Evolutionary conservation across 441 rosid species (phyloP).

Genomic region (Erodium moschatum): DNA sequence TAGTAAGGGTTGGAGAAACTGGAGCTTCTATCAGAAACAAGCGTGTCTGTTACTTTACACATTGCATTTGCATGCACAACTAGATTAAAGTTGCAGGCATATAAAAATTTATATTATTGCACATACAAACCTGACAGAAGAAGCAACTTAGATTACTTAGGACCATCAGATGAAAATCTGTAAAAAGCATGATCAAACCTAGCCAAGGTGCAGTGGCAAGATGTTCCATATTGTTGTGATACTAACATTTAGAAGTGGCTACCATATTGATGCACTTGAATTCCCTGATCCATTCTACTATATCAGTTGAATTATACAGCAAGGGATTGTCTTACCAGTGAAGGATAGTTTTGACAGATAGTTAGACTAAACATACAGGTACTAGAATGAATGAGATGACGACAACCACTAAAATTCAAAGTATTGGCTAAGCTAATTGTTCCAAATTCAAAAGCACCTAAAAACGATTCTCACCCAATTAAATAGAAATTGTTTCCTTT

Average conservation of each 20-base stretch:
- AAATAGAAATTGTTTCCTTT: too few relatives aligned
- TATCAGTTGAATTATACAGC: not conserved
- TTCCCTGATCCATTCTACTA: not conserved
- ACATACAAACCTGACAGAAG: too few relatives aligned
- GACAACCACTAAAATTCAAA: not conserved
- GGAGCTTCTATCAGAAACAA: not conserved
- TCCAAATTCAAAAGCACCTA: not conserved
- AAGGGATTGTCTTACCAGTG: not conserved
- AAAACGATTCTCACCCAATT: not conserved
- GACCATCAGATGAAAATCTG: not conserved
- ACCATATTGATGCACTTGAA: not conserved
- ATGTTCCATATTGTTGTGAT: not conserved
- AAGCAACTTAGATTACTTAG: not conserved
- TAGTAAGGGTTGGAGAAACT: not conserved
- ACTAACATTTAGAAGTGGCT: not conserved
- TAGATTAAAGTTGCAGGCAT: not conserved
- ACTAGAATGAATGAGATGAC: not conserved
- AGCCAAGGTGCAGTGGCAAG: not conserved
- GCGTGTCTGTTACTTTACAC: not conserved
- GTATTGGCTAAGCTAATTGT: not conserved
- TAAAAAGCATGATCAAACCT: not conserved
- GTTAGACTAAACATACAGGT: too few relatives aligned
- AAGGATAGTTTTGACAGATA: not conserved
- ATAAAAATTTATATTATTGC: too few relatives aligned
- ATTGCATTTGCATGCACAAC: not conserved